These are phyloP conservation scores for Saccharomycopsis microspora DNA, from an alignment of 805 yeast species.

Conservation along the genomic window DNA sequence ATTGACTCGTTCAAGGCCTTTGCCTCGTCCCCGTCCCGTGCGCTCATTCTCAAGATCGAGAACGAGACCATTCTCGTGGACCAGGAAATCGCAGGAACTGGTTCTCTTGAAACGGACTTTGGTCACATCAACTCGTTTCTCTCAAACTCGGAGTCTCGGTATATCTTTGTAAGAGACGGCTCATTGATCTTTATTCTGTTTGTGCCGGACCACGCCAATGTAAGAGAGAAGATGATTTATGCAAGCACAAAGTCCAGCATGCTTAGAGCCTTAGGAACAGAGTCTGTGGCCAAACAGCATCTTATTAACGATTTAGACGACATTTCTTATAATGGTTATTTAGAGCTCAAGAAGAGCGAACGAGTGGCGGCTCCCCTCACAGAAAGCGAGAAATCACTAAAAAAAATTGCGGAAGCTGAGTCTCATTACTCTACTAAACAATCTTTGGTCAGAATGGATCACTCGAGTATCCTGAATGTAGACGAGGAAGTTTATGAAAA, in stretches of 20 bases:
- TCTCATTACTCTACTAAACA: slow-evolving; percentile 18
- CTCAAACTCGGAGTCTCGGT: slow-evolving; percentile 30
- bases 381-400: slow-evolving; percentile 42
- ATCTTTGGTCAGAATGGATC: slow-evolving; percentile 18
- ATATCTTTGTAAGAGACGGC: slow-evolving; percentile 35
- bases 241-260: slow-evolving; percentile 82
- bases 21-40: slow-evolving; percentile 21
- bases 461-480: slow-evolving; percentile 16
- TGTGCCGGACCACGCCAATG: slow-evolving; percentile 80
- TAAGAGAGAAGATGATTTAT: slow-evolving; percentile 81
- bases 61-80: slow-evolving; percentile 26
- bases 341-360: slow-evolving; percentile 26
- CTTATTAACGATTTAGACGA: slow-evolving; percentile 50
- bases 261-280: slow-evolving; percentile 59
- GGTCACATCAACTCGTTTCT: slow-evolving; percentile 23
- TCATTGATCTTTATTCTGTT: slow-evolving; percentile 52
- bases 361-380: slow-evolving; percentile 38
- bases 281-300: slow-evolving; percentile 24
- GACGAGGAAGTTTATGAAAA: slow-evolving; percentile 20
- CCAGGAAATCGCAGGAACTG: slow-evolving; percentile 22
- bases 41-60: slow-evolving; percentile 21
- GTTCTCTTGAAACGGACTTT: slow-evolving; percentile 27
- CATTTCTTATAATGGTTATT: slow-evolving; percentile 38
- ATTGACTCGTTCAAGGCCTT: slow-evolving; percentile 29
- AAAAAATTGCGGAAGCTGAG: slow-evolving; percentile 34